Conservation (phyloP, 257 asterid genomes). For the Scutellaria baicalensis region DNA sequence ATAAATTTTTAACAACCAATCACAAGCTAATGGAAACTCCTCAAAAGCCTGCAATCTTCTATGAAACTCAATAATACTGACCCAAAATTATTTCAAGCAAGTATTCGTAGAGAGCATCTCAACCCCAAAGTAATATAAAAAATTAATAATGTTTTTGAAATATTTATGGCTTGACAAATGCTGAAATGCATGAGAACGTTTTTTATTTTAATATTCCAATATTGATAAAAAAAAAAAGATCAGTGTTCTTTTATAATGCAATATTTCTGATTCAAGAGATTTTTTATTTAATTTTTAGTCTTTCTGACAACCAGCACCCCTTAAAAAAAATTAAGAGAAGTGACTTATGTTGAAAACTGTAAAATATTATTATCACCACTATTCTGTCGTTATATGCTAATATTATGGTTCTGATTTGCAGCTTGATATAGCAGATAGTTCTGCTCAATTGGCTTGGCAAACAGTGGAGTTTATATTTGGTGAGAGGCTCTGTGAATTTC, state of each 20-base stretch:
- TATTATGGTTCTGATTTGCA: constrained; percentile 29
- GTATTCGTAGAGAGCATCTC: too few species aligned
- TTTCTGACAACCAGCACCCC: not conserved
- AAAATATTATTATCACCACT: not conserved
- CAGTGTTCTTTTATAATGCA: not conserved
- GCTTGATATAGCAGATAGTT: constrained; percentile 84
- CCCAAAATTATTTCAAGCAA: too few species aligned
- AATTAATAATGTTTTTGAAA: too few species aligned
- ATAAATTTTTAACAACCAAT: too few species aligned
- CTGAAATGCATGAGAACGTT: too few species aligned
- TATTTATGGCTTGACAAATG: too few species aligned
- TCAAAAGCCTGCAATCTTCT: too few species aligned
- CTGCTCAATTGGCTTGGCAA: constrained; percentile 87
- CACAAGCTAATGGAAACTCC: too few species aligned
- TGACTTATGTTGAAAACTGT: constrained; percentile 5
- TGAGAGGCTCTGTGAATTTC: constrained; percentile 33
- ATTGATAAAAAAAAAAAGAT: not conserved
- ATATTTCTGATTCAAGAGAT: not conserved
- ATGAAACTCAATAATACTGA: too few species aligned
- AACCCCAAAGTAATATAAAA: too few species aligned
- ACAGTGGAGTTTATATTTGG: constrained; percentile 82
- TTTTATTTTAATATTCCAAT: not conserved
- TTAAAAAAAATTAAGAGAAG: not conserved
- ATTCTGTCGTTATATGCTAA: constrained; percentile 6
- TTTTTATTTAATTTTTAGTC: not conserved